Base-by-base conservation (phyloP, 345 rosid species). In the Euphorbia pulcherrima region DNA sequence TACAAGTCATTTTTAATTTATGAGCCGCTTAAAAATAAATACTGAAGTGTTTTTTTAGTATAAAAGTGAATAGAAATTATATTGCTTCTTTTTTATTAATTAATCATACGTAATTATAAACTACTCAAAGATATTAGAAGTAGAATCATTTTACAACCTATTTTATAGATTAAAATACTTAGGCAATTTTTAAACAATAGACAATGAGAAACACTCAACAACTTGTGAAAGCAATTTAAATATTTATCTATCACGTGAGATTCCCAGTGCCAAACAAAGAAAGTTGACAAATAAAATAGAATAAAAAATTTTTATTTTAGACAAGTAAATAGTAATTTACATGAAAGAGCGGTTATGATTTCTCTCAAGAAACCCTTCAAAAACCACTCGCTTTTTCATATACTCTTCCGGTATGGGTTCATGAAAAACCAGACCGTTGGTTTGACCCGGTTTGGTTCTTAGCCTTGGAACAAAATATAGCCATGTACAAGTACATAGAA, bases 301-400 rank as follows among this genome's bases (percentile, higher is more conserved):
- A 20, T 7, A 48, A 57, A 57, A 8, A 2, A 33, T 33, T 2
- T 33, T 33, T 33, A 33, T 33, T 33, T 33, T 33, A 33, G 37
- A 33, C 37, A 33, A 33, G 7, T 33, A 33, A 33, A 2, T 59
- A 33, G 7, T 33, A 33, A 33, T 33, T 59, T 35, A 74, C 26
- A 11, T 20, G 5, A 55, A 20, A 33, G 72, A 62, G 62, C 84
- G 27, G 27, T 53, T 80, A 66, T 72, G 86, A 54, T 72, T 77
- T 64, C 96, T 86, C 28, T 84, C 82, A 13, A 89, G 90, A 73
- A 92, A 70, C 21, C 97, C 98, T 23, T 86, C 89, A 77, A 88
- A 56, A 60, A 88, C 83, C 79, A 90, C 92, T 71, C 69, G 13
- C 12, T 39, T 87, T 79, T 75, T 86, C 72, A 85, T 85, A 26